A percentile compares a stretch with the other conserved stretches of the same genome.
Evolutionary conservation across 2,329 filamentous ascomycete genomes (phyloP).

Genomic region (Trichoderma sp.): DNA sequence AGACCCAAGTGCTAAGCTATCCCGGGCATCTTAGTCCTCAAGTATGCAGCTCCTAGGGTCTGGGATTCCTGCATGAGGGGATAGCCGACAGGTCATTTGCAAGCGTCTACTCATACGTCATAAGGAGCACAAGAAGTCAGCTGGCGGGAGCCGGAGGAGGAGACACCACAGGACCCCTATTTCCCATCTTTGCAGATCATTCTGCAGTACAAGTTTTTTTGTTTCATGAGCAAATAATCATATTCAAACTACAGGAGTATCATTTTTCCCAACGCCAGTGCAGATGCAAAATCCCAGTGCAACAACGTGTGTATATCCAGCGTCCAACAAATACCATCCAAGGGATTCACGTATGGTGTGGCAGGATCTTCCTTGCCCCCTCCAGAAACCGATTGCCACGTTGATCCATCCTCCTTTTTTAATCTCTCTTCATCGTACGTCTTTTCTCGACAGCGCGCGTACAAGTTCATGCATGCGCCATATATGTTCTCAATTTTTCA

Average conservation of each 20-base stretch:
- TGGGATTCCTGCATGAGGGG: conserved; percentile 3
- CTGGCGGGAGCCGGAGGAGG: neutral
- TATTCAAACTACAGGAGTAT: neutral
- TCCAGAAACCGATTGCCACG: conserved; percentile 1
- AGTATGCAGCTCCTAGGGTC: neutral
- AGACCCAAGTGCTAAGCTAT: neutral
- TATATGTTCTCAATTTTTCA: neutral
- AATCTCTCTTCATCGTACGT: neutral
- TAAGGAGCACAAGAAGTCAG: neutral
- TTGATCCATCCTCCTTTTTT: neutral
- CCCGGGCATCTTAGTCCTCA: neutral
- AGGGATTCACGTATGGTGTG: neutral
- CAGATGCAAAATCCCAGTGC: neutral
- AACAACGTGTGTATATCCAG: neutral
- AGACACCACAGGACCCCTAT: neutral
- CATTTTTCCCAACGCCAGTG: neutral
- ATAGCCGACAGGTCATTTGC: conserved; percentile 4
- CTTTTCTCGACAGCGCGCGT: neutral
- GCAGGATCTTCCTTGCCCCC: neutral
- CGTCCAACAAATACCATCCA: neutral
- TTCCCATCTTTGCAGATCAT: neutral
- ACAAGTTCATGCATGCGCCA: neutral
- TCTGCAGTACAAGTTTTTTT: neutral
- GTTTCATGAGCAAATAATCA: neutral
- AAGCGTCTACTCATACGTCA: neutral